Percentiles rank a stretch among this genome's conserved stretches.
Conservation (phyloP, 179 eudicot species). For the Nepenthes alata region DNA sequence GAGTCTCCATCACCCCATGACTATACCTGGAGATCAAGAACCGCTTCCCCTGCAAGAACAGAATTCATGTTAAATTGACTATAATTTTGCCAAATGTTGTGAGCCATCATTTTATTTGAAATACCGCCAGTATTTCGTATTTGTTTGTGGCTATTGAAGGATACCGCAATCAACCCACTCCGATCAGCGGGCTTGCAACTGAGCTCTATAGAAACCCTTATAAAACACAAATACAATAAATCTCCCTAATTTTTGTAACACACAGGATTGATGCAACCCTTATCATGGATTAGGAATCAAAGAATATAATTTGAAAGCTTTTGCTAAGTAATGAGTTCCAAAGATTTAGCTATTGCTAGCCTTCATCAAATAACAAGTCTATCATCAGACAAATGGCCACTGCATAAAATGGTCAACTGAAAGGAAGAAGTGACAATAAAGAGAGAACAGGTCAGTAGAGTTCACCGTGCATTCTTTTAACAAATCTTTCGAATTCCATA, state of each 20-base stretch:
- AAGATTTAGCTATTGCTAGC: not conserved
- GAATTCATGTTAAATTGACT: not conserved
- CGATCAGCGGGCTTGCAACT: too few relatives aligned
- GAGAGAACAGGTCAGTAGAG: not conserved
- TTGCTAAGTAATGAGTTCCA: not conserved
- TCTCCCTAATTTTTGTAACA: too few relatives aligned
- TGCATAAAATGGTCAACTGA: not conserved
- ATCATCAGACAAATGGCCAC: not conserved
- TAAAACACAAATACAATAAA: too few relatives aligned
- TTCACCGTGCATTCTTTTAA: conserved; percentile 85
- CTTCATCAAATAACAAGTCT: too few relatives aligned
- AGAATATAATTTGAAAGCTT: not conserved
- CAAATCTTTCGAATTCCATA: conserved; percentile 65
- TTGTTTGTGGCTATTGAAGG: too few relatives aligned
- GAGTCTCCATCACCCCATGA: not conserved
- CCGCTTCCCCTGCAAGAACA: conserved; percentile 63
- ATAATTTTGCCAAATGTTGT: not conserved
- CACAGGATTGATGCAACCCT: not conserved
- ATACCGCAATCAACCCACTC: too few relatives aligned
- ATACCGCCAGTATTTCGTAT: too few relatives aligned
- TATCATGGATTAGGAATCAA: not conserved
- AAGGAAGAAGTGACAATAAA: not conserved
- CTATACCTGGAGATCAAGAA: conserved; percentile 32
- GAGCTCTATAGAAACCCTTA: too few relatives aligned
- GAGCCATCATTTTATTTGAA: too few relatives aligned